phyloP scores from a whole-genome alignment of 345 rosid genomes.

The Pseudoturritis turrita region DNA sequence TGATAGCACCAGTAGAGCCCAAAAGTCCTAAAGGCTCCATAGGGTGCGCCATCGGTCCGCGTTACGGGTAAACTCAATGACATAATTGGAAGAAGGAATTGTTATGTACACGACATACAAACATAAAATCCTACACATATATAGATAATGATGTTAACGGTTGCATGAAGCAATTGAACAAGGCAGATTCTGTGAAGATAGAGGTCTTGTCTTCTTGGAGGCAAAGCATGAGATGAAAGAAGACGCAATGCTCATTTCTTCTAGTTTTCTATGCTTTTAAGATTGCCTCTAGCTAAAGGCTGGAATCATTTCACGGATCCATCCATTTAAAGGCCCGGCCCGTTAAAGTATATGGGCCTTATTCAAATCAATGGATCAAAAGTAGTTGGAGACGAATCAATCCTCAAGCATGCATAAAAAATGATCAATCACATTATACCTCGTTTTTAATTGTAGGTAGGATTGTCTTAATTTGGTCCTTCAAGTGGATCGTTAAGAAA shows the following conservation, averaged over 20 bases:
- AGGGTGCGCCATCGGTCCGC: slow-evolving; percentile 3
- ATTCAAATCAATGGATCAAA: no score
- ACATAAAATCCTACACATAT: background rate
- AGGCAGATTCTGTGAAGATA: slow-evolving; percentile 14
- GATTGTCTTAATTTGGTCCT: background rate
- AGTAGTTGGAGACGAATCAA: no score
- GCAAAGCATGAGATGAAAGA: slow-evolving; percentile 21
- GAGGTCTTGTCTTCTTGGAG: slow-evolving; percentile 3
- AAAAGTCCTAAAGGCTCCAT: slow-evolving; percentile 24
- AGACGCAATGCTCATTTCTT: slow-evolving; percentile 13
- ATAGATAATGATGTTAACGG: slow-evolving; percentile 3
- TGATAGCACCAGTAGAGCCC: slow-evolving; percentile 82
- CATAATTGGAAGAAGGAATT: slow-evolving; percentile 27
- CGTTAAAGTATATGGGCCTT: background rate
- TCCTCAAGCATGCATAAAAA: no score
- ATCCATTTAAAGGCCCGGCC: background rate
- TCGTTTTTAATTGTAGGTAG: background rate
- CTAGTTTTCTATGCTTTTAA: background rate
- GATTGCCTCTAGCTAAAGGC: slow-evolving; percentile 7
- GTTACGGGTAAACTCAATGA: slow-evolving; percentile 43
- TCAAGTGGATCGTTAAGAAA: background rate
- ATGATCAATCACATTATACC: no score
- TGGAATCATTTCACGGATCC: background rate
- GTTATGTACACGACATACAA: background rate
- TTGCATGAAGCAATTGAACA: slow-evolving; percentile 19